Base-by-base conservation (phyloP, 2,329 filamentous ascomycete species). In the Penicillium sp. region DNA sequence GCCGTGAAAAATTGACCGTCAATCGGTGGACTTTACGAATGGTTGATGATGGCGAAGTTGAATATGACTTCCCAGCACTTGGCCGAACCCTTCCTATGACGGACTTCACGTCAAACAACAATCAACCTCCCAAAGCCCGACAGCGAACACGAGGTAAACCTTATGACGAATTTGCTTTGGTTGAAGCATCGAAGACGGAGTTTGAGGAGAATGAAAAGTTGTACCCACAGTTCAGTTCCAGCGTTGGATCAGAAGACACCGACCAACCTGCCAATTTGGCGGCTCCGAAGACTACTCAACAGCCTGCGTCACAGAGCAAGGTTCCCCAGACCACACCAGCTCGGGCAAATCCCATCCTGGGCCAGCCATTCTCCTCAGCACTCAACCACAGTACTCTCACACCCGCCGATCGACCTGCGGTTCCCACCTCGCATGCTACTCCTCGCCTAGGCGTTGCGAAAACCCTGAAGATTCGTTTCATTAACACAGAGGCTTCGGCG, bases 41-140 rank as follows among this genome's bases (percentile, higher is more conserved):
- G 81, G 83, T 86, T 8, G 85, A 88, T 61, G 85, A 87, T 61
- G 85, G 83, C 5, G 85, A 88, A 63, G 82, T 88, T 2, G 85
- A 88, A 55, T 85, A 83, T 63, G 85, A 88, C 63, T 88, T 88
- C 58, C 84, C 85, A 5, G 78, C 85, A 1, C 71, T 88, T 31
- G 79, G 76, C 9, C 77, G 84, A 32, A 82, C 79, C 21, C 79
- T 81, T 59, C 80, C 83, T 1, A 78, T 87, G 50, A 79, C 80
- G 3, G 85, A 87, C 63, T 88, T 88, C 63, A 86, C 85, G 0
- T 86, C 83, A 2, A 88, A 87, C 71, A 88, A 88, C 67, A 87
- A 86, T 59, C 79, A 84, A 39, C 82, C 82, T 27, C 82, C 70
- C 22, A 73, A 71, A 14, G 63, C 79, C 48, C 77, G 85, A 49